These are phyloP conservation scores for Mortierella sp. DNA, from an alignment of 371 early-diverging fungal genomes.

Conservation along the genomic window DNA sequence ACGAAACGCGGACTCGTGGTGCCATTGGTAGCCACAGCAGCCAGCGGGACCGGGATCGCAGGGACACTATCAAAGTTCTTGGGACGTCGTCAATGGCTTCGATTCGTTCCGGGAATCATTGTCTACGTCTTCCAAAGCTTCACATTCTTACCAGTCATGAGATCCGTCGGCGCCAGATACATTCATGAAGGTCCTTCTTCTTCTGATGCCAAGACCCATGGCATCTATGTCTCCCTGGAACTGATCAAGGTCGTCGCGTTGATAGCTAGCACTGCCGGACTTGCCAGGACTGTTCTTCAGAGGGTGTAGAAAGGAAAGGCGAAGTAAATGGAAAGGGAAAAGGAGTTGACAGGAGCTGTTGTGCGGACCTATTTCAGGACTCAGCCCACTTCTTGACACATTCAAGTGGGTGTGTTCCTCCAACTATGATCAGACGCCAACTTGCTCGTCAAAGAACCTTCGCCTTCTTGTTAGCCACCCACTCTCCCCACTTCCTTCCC, in stretches of 20 bases:
- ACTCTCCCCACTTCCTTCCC: no score
- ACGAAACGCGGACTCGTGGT: slow-evolving; percentile 25
- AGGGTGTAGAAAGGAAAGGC: background rate
- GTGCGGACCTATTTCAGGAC: no score
- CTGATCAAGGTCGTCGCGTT: slow-evolving; percentile 21
- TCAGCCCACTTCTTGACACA: no score
- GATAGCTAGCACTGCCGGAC: slow-evolving; percentile 13
- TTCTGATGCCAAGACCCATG: slow-evolving; percentile 30
- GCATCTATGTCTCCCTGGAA: slow-evolving; percentile 35
- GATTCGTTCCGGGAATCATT: slow-evolving; percentile 29
- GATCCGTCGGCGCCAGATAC: slow-evolving; percentile 19
- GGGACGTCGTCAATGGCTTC: slow-evolving; percentile 17
- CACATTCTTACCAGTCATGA: slow-evolving; percentile 30
- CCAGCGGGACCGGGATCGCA: background rate
- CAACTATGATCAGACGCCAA: no score
- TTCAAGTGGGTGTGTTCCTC: no score
- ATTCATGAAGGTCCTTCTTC: slow-evolving; percentile 34
- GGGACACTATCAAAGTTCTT: background rate
- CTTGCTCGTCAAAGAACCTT: no score
- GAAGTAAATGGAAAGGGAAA: background rate
- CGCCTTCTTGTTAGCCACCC: no score
- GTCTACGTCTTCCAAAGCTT: slow-evolving; percentile 37
- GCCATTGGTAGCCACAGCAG: background rate
- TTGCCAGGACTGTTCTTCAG: slow-evolving; percentile 21
- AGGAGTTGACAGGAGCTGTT: no score